A percentile compares a stretch with the other conserved stretches of the same genome.
Conservation (phyloP, 371 early-diverging fungal species). For the Nematocida sp. region DNA sequence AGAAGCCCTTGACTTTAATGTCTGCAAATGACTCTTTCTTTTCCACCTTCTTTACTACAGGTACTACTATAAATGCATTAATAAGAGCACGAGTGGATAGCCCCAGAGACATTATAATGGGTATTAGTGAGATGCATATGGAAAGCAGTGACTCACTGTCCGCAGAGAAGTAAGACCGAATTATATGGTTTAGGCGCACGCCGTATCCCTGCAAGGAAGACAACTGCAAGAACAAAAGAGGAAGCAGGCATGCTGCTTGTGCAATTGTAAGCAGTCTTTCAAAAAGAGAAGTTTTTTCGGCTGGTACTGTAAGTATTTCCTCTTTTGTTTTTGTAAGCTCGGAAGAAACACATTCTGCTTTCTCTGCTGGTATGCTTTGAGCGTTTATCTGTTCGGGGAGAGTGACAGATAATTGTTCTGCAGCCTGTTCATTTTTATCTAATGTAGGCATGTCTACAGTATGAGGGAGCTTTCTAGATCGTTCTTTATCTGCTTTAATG, state of each 20-base stretch:
- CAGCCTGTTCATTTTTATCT: too few species aligned
- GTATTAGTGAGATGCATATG: not conserved
- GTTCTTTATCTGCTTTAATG: too few species aligned
- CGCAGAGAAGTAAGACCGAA: not conserved
- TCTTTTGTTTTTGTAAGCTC: not conserved
- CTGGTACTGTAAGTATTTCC: not conserved
- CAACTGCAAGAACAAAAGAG: not conserved
- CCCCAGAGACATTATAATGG: not conserved
- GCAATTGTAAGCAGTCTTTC: not conserved
- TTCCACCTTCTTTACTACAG: not conserved
- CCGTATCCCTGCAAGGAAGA: not conserved
- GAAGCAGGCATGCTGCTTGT: not conserved
- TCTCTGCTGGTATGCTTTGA: not conserved
- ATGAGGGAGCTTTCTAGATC: too few species aligned
- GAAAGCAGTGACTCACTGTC: not conserved
- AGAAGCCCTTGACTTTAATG: slow-evolving; percentile 1
- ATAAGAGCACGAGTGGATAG: not conserved
- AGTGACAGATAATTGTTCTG: too few species aligned
- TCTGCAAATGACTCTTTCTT: not conserved
- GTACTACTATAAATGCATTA: slow-evolving; percentile 5
- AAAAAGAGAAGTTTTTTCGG: slow-evolving; percentile 1
- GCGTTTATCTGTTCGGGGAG: too few species aligned
- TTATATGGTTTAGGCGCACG: not conserved
- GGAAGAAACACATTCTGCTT: not conserved
- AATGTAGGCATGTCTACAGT: too few species aligned